Base-by-base conservation (phyloP, 768 basidiomycete genomes). In the Auriculariales sp. region DNA sequence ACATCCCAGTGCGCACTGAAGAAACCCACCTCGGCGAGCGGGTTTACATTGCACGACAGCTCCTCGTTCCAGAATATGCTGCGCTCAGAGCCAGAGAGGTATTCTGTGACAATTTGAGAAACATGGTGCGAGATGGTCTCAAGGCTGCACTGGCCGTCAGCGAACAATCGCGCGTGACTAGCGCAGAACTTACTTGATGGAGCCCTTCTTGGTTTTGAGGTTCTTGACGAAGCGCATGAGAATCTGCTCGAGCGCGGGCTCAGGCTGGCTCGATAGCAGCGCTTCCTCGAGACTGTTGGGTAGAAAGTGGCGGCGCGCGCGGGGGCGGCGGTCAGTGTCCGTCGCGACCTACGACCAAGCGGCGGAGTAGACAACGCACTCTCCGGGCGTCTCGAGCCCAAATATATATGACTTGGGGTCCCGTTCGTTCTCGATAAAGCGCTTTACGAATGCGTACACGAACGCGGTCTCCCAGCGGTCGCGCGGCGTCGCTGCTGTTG, bases 401-500 rank as follows among this genome's bases (percentile, higher is more conserved):
- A 86, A 83, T 32, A 85, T 70, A 66, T 85, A 87, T 52, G 71
- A 70, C 56, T 75, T 78, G 57, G 90, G 68, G 64, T 74, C 69
- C 22, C 27, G 5, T 19, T 25, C 39, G 19, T 25, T 25, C 19
- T 9, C 19, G 85, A 86, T 69, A 86, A 91, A 65, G 77, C 85
- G 69, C 75, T 78, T 12, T 55, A 91, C 79, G 68, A 91, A 91
- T 28, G 80, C 75, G 64, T 87, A 91, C 31, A 91, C 77, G 64
- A 88, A 90, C 55, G 86, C 66, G 4, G 81, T 77, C 67, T 91
- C 88, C 88, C 88, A 91, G 65, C 83, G 82, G 67, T 83, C 81
- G 49, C 71, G 70, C 27, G 88, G 88, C 68, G 87, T 84, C 24
- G 63, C 73, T 25, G 83, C 84, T 59, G 68, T 72, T 17, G 83